Evolutionary conservation across 495 filamentous ascomycete genomes (phyloP).

Genomic region (Pyrenopolyporus hunteri): DNA sequence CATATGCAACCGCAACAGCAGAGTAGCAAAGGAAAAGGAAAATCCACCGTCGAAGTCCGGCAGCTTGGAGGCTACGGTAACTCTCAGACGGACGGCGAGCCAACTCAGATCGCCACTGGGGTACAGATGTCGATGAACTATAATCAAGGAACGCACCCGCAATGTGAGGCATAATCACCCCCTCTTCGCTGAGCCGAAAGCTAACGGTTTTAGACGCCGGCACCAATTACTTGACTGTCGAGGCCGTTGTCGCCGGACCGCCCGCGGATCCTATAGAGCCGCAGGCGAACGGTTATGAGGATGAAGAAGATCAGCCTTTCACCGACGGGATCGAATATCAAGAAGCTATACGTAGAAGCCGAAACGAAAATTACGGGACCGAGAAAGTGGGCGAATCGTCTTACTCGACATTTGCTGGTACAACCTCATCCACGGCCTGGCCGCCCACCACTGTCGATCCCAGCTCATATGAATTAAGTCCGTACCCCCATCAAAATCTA

Average conservation of each 20-base stretch:
- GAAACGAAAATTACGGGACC: constrained; percentile 23
- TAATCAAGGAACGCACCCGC: constrained; percentile 15
- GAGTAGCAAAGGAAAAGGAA: constrained; percentile 35
- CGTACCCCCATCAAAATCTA: constrained; percentile 2
- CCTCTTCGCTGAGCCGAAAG: not conserved
- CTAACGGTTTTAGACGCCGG: constrained; percentile 26
- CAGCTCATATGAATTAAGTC: constrained; percentile 32
- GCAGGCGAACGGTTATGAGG: constrained; percentile 19
- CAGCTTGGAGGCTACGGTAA: constrained; percentile 21
- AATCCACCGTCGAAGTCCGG: constrained; percentile 12
- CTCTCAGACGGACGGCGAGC: constrained; percentile 1
- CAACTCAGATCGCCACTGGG: not conserved
- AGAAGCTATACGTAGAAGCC: constrained; percentile 32
- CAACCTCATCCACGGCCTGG: constrained; percentile 26
- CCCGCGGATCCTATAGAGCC: constrained; percentile 3
- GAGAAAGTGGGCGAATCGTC: constrained; percentile 23
- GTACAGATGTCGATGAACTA: constrained; percentile 6
- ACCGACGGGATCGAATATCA: constrained; percentile 31
- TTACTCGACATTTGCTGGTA: constrained; percentile 25
- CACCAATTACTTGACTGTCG: constrained; percentile 11
- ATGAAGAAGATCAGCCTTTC: constrained; percentile 5
- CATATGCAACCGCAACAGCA: constrained; percentile 26
- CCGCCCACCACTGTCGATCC: constrained; percentile 24
- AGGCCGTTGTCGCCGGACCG: not conserved
- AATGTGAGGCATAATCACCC: constrained; percentile 16